Percentiles rank a stretch among this genome's conserved stretches.
These are phyloP conservation scores for Amanita brunnescens DNA, from an alignment of 768 basidiomycete genomes.

Conservation along the genomic window DNA sequence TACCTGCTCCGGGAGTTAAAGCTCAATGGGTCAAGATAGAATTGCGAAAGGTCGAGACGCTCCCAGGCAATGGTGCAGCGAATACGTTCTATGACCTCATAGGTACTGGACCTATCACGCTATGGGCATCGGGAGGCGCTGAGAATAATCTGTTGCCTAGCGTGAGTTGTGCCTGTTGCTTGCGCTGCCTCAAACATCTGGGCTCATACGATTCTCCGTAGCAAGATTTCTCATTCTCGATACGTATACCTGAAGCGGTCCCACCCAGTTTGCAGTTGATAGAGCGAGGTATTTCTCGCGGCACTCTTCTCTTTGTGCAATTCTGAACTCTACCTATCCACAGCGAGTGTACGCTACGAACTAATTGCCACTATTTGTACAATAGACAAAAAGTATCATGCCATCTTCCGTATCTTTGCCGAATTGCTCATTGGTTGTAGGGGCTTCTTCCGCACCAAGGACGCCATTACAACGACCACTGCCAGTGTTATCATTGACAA, in stretches of 20 bases:
- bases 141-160: conserved; percentile 64
- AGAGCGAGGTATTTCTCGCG: conserved; percentile 44
- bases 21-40: conserved; percentile 92
- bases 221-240: conserved; percentile 86
- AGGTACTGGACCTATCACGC: conserved; percentile 77
- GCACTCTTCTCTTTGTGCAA: too few relatives aligned
- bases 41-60: too few relatives aligned
- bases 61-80: conserved; percentile 53
- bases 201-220: conserved; percentile 19
- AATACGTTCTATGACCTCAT: conserved; percentile 77
- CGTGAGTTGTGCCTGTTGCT: conserved; percentile 33
- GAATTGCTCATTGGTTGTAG: conserved; percentile 26
- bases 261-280: conserved; percentile 81
- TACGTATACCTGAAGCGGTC: conserved; percentile 87
- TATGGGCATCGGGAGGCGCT: conserved; percentile 33
- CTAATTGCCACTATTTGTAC: too few relatives aligned
- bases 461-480: conserved; percentile 59
- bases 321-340: too few relatives aligned
- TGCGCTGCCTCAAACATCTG: not conserved
- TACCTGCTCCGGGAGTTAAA: conserved; percentile 67
- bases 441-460: too few relatives aligned
- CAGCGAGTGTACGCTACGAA: too few relatives aligned
- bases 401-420: too few relatives aligned
- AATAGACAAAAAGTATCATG: conserved; percentile 59
- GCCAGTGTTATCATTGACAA: conserved; percentile 80